Conservation (phyloP, 768 basidiomycete genomes). For the Gymnopilus dilepis region DNA sequence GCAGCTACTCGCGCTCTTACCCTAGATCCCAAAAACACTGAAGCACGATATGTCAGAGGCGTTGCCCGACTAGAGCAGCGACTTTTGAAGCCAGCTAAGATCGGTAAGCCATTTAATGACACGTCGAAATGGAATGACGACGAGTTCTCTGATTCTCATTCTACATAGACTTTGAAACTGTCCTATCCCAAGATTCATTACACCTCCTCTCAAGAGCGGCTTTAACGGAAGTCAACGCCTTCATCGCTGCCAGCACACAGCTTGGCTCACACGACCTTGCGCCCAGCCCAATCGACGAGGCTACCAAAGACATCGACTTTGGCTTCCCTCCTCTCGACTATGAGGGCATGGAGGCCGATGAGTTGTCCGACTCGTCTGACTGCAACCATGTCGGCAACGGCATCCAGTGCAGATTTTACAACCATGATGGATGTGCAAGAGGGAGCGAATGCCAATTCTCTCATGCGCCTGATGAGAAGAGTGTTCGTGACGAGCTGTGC, state of each 20-base stretch:
- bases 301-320: constrained; percentile 34
- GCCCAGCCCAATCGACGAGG: constrained; percentile 22
- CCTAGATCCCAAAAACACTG: constrained; percentile 41
- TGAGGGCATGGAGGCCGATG: constrained; percentile 41
- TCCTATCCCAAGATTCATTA: constrained; percentile 36
- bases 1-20: constrained; percentile 42
- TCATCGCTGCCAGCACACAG: constrained; percentile 24
- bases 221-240: constrained; percentile 30
- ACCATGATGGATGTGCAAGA: constrained; percentile 53
- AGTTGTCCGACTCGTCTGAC: constrained; percentile 59
- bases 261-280: constrained; percentile 22
- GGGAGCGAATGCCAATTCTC: constrained; percentile 50
- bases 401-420: constrained; percentile 61
- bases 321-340: constrained; percentile 40
- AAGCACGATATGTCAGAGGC: constrained; percentile 48
- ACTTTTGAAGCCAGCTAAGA: constrained; percentile 35
- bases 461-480: constrained; percentile 60
- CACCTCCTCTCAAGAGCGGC: constrained; percentile 35
- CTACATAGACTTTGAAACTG: constrained; percentile 40
- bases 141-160: not conserved
- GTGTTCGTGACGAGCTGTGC: constrained; percentile 59
- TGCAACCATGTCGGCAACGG: constrained; percentile 56
- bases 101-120: constrained; percentile 27
- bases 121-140: not conserved
- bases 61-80: constrained; percentile 43